Conservation (phyloP, 345 rosid species). For the Conringia planisiliqua region DNA sequence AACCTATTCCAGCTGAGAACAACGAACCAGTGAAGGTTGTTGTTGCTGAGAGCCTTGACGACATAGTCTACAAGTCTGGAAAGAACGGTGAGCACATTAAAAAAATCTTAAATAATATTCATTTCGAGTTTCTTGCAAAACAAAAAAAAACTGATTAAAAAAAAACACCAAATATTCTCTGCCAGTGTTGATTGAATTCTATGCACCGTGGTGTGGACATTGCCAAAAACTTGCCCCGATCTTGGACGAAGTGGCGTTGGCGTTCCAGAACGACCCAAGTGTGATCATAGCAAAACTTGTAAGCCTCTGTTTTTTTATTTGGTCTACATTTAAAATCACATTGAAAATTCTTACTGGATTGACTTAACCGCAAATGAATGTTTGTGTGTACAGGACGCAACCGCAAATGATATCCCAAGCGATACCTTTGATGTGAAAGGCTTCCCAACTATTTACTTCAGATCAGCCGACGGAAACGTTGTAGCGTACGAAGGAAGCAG, state of each 20-base stretch:
- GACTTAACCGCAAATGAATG: neutral
- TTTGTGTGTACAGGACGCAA: constrained; percentile 63
- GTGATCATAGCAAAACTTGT: constrained; percentile 81
- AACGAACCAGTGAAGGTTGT: constrained; percentile 87
- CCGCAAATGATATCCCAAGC: constrained; percentile 72
- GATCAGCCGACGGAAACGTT: constrained; percentile 61
- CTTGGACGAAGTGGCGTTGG: constrained; percentile 86
- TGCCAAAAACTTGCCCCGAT: constrained; percentile 90
- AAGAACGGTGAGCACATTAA: constrained; percentile 61
- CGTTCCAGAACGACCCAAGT: constrained; percentile 54
- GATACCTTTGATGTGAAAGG: constrained; percentile 75
- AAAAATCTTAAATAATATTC: neutral
- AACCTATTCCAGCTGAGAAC: constrained; percentile 85
- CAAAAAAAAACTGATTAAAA: constrained; percentile 4
- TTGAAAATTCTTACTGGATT: neutral
- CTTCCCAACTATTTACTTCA: constrained; percentile 80
- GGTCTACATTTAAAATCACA: neutral
- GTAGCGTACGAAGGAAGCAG: constrained; percentile 67
- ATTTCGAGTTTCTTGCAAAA: neutral
- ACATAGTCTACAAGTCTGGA: constrained; percentile 69
- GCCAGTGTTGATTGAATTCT: constrained; percentile 80
- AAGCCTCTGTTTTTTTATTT: constrained; percentile 25
- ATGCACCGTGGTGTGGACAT: constrained; percentile 99
- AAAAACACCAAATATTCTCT: neutral
- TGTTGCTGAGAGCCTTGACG: constrained; percentile 83